Conservation (phyloP, 306 rosid species). For the Prunus davidiana region DNA sequence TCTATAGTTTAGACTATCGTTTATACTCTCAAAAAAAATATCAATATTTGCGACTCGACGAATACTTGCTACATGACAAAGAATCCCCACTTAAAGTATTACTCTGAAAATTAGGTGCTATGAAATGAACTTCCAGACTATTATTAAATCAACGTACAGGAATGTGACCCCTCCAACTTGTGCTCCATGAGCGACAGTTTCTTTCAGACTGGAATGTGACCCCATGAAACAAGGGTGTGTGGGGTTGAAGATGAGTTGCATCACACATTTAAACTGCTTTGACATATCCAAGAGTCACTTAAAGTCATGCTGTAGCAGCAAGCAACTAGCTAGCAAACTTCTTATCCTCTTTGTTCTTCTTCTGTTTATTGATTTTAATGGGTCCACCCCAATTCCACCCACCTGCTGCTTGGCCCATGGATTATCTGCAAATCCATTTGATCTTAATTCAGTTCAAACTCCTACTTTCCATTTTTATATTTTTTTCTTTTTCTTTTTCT, state of each 20-base stretch:
- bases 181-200: not conserved
- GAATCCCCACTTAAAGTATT: too few species aligned
- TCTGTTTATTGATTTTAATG: not conserved
- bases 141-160: not conserved
- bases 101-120: too few species aligned
- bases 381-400: not conserved
- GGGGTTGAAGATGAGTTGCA: not conserved
- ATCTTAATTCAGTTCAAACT: not conserved
- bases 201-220: not conserved
- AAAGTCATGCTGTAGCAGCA: not conserved
- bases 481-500: too few species aligned
- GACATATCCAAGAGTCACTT: not conserved
- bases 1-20: too few species aligned
- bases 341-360: conserved; percentile 8
- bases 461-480: not conserved
- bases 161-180: not conserved
- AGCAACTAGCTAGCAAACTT: not conserved
- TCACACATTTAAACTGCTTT: not conserved
- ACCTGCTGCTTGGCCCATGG: not conserved
- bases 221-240: not conserved
- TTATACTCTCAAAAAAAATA: too few species aligned
- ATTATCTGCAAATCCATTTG: not conserved
- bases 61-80: too few species aligned
- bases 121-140: too few species aligned
- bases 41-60: too few species aligned